phyloP scores from a whole-genome alignment of 2,329 filamentous ascomycete genomes.

The Aureobasidium sp. region DNA sequence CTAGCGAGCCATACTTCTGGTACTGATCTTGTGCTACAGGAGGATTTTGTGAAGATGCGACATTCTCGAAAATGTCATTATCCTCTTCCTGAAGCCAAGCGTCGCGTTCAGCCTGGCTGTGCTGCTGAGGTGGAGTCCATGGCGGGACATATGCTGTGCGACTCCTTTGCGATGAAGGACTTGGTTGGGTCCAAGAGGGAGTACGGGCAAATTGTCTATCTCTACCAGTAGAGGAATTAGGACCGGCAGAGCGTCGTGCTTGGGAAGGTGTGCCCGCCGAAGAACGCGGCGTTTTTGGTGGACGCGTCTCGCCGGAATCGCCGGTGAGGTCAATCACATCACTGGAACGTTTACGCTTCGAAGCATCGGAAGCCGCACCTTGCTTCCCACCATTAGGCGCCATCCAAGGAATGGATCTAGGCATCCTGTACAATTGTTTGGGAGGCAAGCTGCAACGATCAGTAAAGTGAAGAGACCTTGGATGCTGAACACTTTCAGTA shows the following conservation, averaged over 20 bases:
- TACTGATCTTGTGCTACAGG: slow-evolving; percentile 19
- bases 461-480: background rate
- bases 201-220: background rate
- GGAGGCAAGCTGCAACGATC: background rate
- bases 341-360: slow-evolving; percentile 7
- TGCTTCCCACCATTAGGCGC: background rate
- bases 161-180: background rate
- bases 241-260: background rate
- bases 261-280: background rate
- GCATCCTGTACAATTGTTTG: background rate
- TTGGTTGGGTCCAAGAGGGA: slow-evolving; percentile 6
- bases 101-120: slow-evolving; percentile 13
- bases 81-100: slow-evolving; percentile 21
- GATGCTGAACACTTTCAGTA: background rate
- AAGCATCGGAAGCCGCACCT: background rate
- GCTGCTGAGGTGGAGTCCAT: background rate
- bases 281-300: slow-evolving; percentile 8
- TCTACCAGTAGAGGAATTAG: background rate
- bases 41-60: slow-evolving; percentile 24
- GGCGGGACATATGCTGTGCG: background rate
- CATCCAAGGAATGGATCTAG: slow-evolving; percentile 12
- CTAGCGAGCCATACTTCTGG: slow-evolving; percentile 32
- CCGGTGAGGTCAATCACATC: slow-evolving; percentile 13
- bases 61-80: slow-evolving; percentile 24
- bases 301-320: background rate